Base-by-base conservation (phyloP, 441 rosid genomes). In the Mallotus japonicus region DNA sequence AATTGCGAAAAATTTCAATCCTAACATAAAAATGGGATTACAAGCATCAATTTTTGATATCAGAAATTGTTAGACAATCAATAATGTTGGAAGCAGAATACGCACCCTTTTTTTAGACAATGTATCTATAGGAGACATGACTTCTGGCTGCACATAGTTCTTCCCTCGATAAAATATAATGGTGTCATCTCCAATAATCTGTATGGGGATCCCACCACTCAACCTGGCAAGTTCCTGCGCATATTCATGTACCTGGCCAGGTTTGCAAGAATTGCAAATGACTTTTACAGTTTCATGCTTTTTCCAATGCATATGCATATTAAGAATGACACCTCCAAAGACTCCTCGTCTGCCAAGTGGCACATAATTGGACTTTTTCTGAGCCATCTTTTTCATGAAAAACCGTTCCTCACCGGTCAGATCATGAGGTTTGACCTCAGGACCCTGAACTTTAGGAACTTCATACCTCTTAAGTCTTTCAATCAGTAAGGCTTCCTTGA, bases 261-360 rank as follows among this genome's bases (percentile, higher is more conserved):
- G 91, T 79, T 89, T 93, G 81, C 88, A 83, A 62, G 88, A 84
- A 53, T 90, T 96, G 85, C 92, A 92, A 7, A 96, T 87, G 75
- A 92, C 97, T 84, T 95, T 88, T 67, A 95, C 95, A 10, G 99
- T 95, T 72, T 92, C 97, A 54, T 95, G 92, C 11, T 89, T 92
- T 79, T 92, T 92, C 97, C 94, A 95, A 72, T 92, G 97, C 84
- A 92, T 75, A 78, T 95, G 97, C 97, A 95, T 91, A 47, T 95
- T 95, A 15, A 92, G 89, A 74, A 95, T 85, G 74, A 92, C 90
- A 72, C 99, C 99, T 60, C 96, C 97, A 71, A 90, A 89, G 32
- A 92, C 82, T 76, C 95, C 99, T 86, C 97, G 84, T 78, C 79
- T 73, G 14, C 85, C 85, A 67, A 75, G 62, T 9, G 83, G 86